Evolutionary conservation across 306 rosid genomes (phyloP).

Genomic region (Arachis hypogaea): DNA sequence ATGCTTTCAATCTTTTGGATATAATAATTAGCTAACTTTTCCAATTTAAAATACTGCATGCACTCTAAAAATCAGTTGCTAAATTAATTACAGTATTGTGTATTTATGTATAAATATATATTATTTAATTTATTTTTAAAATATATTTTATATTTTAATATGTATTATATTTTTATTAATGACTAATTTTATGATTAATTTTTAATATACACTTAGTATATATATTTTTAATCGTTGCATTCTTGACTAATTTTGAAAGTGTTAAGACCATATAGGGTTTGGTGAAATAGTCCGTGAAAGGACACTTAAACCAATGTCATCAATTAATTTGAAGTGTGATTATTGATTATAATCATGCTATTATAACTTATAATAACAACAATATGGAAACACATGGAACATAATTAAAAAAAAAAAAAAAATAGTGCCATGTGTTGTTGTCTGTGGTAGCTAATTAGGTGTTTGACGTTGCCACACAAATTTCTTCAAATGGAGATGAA

Average conservation of each 20-base stretch:
- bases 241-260: conserved; percentile 41
- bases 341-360: conserved; percentile 25
- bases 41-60: neutral
- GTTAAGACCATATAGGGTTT: conserved; percentile 29
- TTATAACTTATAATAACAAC: neutral
- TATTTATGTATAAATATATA: no score
- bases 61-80: no score
- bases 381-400: neutral
- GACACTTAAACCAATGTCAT: conserved; percentile 51
- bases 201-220: no score
- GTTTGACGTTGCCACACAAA: conserved; percentile 40
- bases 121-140: no score
- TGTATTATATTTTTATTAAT: no score
- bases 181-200: no score
- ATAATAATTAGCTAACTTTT: conserved; percentile 15
- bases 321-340: conserved; percentile 39
- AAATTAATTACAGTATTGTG: no score
- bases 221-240: conserved; percentile 8
- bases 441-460: conserved; percentile 48
- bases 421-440: conserved; percentile 31
- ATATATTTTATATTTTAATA: no score
- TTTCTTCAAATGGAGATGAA: conserved; percentile 55
- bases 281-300: conserved; percentile 52
- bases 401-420: neutral
- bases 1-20: neutral